Conservation (phyloP, 805 yeast species). For the Lachancea quebecensis region DNA sequence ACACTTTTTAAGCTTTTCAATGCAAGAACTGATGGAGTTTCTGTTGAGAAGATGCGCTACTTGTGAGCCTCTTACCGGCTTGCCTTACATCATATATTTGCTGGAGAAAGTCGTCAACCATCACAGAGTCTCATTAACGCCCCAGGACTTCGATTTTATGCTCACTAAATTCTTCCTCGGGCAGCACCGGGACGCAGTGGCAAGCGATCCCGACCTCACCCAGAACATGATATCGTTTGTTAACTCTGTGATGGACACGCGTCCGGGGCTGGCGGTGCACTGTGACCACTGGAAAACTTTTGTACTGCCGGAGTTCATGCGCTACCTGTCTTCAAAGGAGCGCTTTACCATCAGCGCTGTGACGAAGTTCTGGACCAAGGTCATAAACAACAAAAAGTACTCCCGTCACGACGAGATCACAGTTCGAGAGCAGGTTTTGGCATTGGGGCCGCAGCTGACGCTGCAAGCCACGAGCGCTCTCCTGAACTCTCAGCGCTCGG, state of each 20-base stretch:
- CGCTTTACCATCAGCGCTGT: constrained; percentile 44
- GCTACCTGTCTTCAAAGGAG: constrained; percentile 38
- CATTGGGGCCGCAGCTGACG: constrained; percentile 27
- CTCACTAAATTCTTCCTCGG: constrained; percentile 35
- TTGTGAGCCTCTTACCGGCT: constrained; percentile 29
- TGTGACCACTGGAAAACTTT: constrained; percentile 21
- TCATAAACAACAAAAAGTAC: constrained; percentile 43
- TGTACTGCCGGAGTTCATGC: constrained; percentile 27
- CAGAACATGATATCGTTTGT: constrained; percentile 48
- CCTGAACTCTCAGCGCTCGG: constrained; percentile 50
- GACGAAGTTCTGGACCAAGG: constrained; percentile 46
- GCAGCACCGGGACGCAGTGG: constrained; percentile 31
- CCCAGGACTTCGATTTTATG: constrained; percentile 32
- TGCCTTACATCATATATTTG: constrained; percentile 41
- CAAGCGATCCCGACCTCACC: constrained; percentile 52
- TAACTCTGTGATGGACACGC: constrained; percentile 41
- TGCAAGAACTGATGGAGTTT: constrained; percentile 26
- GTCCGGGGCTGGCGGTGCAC: constrained; percentile 43
- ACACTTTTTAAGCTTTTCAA: constrained; percentile 24
- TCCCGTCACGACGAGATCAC: constrained; percentile 36
- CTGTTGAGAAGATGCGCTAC: constrained; percentile 19
- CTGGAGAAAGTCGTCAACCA: constrained; percentile 40
- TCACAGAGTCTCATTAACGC: constrained; percentile 29
- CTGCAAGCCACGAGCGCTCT: constrained; percentile 36
- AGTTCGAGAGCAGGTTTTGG: constrained; percentile 24